Percentiles rank a stretch among this genome's conserved stretches.
These are phyloP conservation scores for Scedosporium apiospermum DNA, from an alignment of 2,329 filamentous ascomycete species.

Conservation along the genomic window DNA sequence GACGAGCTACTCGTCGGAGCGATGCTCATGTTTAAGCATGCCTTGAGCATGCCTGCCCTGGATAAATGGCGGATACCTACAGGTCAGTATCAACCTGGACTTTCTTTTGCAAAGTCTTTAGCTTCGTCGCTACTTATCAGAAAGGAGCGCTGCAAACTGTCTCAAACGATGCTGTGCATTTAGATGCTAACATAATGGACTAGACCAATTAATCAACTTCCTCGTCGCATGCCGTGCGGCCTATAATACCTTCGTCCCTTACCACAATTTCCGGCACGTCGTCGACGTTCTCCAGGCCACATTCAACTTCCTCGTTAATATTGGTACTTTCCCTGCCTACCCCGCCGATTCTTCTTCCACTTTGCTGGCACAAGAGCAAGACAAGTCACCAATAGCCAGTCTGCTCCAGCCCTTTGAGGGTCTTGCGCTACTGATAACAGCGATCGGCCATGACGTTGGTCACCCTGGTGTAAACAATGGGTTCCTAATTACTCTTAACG, in stretches of 20 bases:
- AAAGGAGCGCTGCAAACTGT: neutral
- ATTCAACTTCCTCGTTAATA: constrained; percentile 78
- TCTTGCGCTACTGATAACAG: constrained; percentile 80
- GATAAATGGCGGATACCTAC: constrained; percentile 70
- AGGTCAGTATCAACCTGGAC: constrained; percentile 42
- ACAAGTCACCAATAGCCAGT: constrained; percentile 58
- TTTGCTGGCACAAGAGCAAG: constrained; percentile 14
- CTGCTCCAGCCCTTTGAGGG: constrained; percentile 82
- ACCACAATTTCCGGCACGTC: constrained; percentile 97
- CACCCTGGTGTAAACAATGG: constrained; percentile 98
- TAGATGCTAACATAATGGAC: constrained; percentile 26
- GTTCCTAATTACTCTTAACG: constrained; percentile 84
- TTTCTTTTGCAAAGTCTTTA: neutral
- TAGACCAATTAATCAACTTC: constrained; percentile 76
- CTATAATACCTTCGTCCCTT: constrained; percentile 95
- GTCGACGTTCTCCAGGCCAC: constrained; percentile 91
- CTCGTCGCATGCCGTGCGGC: constrained; percentile 80
- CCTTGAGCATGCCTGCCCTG: constrained; percentile 70
- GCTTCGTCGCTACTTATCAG: neutral
- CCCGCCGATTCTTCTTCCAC: constrained; percentile 21
- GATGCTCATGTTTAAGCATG: constrained; percentile 84
- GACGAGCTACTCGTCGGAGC: constrained; percentile 83
- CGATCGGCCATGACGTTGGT: constrained; percentile 96
- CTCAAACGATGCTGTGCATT: neutral
- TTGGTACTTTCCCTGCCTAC: constrained; percentile 67